Conservation (phyloP, 805 yeast species). For the Starmerella riodocensis region DNA sequence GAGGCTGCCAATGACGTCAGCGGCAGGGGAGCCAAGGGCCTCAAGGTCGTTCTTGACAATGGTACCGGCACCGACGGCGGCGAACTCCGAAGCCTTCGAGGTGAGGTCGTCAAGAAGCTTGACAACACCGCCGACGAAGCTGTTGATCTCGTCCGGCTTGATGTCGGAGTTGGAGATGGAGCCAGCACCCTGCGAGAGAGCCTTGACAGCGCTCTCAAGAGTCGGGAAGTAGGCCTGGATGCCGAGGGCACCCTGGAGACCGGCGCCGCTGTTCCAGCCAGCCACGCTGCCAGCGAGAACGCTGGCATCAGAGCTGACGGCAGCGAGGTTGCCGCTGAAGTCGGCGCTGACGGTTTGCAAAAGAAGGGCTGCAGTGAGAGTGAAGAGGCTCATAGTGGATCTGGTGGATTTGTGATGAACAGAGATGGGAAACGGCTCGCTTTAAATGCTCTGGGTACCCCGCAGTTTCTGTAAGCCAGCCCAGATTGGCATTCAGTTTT, state of each 20-base stretch:
- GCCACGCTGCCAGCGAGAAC: background rate
- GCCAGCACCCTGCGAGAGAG: slow-evolving; percentile 11
- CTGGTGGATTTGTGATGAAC: too few species aligned
- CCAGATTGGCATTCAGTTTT: too few species aligned
- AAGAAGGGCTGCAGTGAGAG: slow-evolving; percentile 9
- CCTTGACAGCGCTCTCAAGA: slow-evolving; percentile 16
- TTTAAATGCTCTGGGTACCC: too few species aligned
- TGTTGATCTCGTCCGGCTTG: slow-evolving; percentile 3
- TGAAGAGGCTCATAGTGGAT: slow-evolving; percentile 10
- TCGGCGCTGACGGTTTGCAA: slow-evolving; percentile 7
- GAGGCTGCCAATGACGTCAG: slow-evolving; percentile 15
- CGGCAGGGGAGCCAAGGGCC: slow-evolving; percentile 19
- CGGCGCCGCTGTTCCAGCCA: background rate
- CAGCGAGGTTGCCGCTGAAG: slow-evolving; percentile 13
- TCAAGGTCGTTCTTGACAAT: slow-evolving; percentile 22
- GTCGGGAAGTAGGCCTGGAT: slow-evolving; percentile 22
- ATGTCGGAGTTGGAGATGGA: slow-evolving; percentile 12
- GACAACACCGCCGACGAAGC: slow-evolving; percentile 13
- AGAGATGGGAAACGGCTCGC: too few species aligned
- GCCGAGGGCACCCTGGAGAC: slow-evolving; percentile 22
- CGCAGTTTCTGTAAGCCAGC: too few species aligned
- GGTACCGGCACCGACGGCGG: slow-evolving; percentile 18
- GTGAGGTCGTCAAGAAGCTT: slow-evolving; percentile 19
- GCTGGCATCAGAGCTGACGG: background rate
- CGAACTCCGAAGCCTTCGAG: slow-evolving; percentile 21